Evolutionary conservation across 1,284 basidiomycete species (phyloP).

Genomic region (Dichomitus squalens): DNA sequence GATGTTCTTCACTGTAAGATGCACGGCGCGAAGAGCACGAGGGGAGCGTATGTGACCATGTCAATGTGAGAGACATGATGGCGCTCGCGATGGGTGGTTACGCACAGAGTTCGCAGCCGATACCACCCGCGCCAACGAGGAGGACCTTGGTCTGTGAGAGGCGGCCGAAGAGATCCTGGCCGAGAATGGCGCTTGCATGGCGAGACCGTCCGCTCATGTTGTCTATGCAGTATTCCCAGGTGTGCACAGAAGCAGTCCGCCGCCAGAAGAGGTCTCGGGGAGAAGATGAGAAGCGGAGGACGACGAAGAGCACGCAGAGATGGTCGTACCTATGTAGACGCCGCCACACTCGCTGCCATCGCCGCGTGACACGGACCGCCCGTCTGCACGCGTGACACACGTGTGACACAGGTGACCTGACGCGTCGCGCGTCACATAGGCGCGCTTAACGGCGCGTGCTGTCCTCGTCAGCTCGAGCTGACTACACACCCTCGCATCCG

Average conservation of each 20-base stretch:
- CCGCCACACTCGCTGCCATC: constrained; percentile 3
- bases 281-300: neutral
- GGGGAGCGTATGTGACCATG: neutral
- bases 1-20: constrained; percentile 87
- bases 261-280: neutral
- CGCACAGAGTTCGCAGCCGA: constrained; percentile 94
- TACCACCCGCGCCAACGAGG: constrained; percentile 95
- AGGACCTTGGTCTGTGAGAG: constrained; percentile 74
- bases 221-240: neutral
- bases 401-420: constrained; percentile 4
- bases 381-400: constrained; percentile 4
- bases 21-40: neutral
- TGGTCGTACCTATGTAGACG: neutral
- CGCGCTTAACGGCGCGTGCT: too few species aligned
- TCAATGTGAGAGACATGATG: neutral
- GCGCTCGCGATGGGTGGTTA: constrained; percentile 20
- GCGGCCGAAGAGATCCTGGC: constrained; percentile 62
- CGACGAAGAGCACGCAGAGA: neutral
- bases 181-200: constrained; percentile 75
- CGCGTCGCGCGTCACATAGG: constrained; percentile 4
- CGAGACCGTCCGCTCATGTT: constrained; percentile 17
- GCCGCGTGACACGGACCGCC: constrained; percentile 11
- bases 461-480: too few species aligned
- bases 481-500: too few species aligned
- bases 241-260: neutral